A percentile compares a stretch with the other conserved stretches of the same genome.
phyloP scores from a whole-genome alignment of 768 basidiomycete species.

The Thelephora aurantiotincta region DNA sequence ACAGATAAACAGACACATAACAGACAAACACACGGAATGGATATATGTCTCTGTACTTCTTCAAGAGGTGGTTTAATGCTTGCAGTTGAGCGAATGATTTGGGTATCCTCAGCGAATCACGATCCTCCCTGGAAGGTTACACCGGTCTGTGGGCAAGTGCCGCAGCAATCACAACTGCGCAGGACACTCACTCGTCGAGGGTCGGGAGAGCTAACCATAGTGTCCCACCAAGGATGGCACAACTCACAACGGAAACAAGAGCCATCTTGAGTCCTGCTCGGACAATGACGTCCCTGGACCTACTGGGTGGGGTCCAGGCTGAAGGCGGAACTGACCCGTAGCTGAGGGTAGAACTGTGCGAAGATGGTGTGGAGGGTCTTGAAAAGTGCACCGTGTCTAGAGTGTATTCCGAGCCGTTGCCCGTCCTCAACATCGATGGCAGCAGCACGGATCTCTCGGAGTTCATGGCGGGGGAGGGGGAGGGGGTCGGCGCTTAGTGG shows the following conservation, averaged over 20 bases:
- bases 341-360: conserved; percentile 13
- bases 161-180: conserved; percentile 3
- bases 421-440: background rate
- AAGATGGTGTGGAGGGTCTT: conserved; percentile 15
- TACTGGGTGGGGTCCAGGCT: conserved; percentile 11
- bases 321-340: conserved; percentile 37
- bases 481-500: background rate
- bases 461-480: conserved; percentile 1
- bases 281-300: conserved; percentile 49
- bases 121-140: conserved; percentile 46
- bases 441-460: background rate
- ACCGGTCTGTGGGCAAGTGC: conserved; percentile 1
- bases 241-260: conserved; percentile 56
- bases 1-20: conserved; percentile 83
- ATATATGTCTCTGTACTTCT: conserved; percentile 86
- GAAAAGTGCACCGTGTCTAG: conserved; percentile 38
- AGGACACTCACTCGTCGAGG: conserved; percentile 51
- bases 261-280: conserved; percentile 79
- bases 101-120: conserved; percentile 64
- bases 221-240: conserved; percentile 54
- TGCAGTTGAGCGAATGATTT: conserved; percentile 82
- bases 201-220: conserved; percentile 76
- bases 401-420: conserved; percentile 43
- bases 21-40: conserved; percentile 76
- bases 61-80: conserved; percentile 68